Evolutionary conservation across 2,329 filamentous ascomycete species (phyloP), one percentile per base, ranked within the genome.

Genomic region (Parascedosporium putredinis): DNA sequence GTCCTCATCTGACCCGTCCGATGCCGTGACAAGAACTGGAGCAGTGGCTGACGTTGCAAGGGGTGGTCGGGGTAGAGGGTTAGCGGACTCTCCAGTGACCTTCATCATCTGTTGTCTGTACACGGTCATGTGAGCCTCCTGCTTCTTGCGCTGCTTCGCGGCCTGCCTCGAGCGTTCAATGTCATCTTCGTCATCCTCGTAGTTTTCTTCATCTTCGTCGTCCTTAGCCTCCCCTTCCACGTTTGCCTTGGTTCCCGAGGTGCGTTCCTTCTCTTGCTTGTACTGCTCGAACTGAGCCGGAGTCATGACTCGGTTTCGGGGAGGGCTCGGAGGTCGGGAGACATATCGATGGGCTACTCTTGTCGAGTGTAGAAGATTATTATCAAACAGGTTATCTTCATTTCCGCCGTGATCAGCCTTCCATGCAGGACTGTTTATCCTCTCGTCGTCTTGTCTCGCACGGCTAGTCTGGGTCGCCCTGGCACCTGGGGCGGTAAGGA

Each of bases 101-200:
- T 95, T 95, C 86, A 91, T 95, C 89, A 95, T 95, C 66, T 93
- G 86, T 64, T 95, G 89, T 51, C 89, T 80, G 64, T 95, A 95
- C 2, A 95, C 84, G 1, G 88, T 78, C 72, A 95, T 83, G 62
- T 93, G 88, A 10, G 89, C 89, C 65, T 95, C 88, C 62, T 95
- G 89, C 71, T 90, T 93, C 59, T 82, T 79, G 55, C 89, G 76
- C 62, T 93, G 87, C 62, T 83, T 86, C 16, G 84, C 80, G 44
- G 84, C 74, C 60, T 86, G 76, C 60, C 75, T 84, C 24, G 81
- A 79, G 60, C 86, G 87, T 59, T 94, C 88, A 1, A 75, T 64
- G 55, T 94, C 88, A 57, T 94, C 88, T 38, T 90, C 85, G 43
- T 88, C 84, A 43, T 87, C 83, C 34, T 83, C 79, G 53, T 85